phyloP scores from a whole-genome alignment of 768 basidiomycete species.

The Chalciporus sphaerocephalus region DNA sequence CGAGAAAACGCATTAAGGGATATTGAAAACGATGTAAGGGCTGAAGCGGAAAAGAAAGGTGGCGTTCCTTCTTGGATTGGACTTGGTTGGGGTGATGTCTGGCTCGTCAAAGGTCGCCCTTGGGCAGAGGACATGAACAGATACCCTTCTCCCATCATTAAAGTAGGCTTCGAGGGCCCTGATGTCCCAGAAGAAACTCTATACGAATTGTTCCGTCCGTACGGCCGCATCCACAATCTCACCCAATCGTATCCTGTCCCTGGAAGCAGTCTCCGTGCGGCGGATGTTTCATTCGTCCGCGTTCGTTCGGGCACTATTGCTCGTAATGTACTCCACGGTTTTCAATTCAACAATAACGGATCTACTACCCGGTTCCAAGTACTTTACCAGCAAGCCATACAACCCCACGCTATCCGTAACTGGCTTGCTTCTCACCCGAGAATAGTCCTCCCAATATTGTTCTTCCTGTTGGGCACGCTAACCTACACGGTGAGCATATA shows the following conservation, averaged over 20 bases:
- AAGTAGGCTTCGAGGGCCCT: constrained; percentile 84
- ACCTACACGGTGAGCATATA: constrained; percentile 70
- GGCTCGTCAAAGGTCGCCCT: constrained; percentile 73
- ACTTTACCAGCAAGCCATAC: constrained; percentile 60
- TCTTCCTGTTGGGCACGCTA: constrained; percentile 85
- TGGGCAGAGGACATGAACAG: constrained; percentile 90
- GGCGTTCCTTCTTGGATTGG: constrained; percentile 65
- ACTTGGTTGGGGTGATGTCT: constrained; percentile 46
- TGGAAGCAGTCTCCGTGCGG: constrained; percentile 61
- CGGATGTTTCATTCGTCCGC: constrained; percentile 57
- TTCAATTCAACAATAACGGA: constrained; percentile 33
- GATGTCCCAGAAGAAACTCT: constrained; percentile 78
- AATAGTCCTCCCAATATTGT: constrained; percentile 71
- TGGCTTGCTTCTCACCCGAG: constrained; percentile 87
- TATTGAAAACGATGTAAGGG: constrained; percentile 48
- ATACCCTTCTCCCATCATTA: constrained; percentile 68
- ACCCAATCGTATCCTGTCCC: constrained; percentile 55
- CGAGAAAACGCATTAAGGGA: constrained; percentile 38
- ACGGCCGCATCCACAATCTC: constrained; percentile 74
- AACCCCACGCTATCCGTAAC: constrained; percentile 61
- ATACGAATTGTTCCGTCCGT: constrained; percentile 77
- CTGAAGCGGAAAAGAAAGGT: constrained; percentile 44
- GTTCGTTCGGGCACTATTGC: constrained; percentile 73
- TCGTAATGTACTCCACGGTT: constrained; percentile 74
- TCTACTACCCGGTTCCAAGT: constrained; percentile 46